Evolutionary conservation across 305 asterid species (phyloP), one percentile per base, ranked within the genome.

Genomic region (Ruellia speciosa): DNA sequence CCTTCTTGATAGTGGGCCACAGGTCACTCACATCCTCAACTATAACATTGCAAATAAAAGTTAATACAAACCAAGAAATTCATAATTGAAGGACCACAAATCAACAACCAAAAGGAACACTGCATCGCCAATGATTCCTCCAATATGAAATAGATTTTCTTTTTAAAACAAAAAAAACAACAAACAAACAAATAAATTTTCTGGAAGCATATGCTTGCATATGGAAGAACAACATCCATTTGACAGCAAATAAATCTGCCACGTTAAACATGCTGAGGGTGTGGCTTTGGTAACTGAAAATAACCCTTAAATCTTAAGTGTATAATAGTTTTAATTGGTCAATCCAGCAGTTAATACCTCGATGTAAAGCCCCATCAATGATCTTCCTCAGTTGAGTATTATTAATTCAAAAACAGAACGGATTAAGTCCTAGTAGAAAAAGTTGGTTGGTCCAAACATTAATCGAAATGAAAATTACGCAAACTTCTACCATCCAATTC

Each of bases 1-100:
- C 94, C 66, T 75, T 77, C 81, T 79, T 86, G 41, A 89, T 68
- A 46, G 70, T 72, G 59, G 97, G 97, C 99, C 99, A 93, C 73
- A 86, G 77, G 70, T 93, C 99, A 60, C 89, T 89, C 62, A 88
- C 95, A 81, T 88, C 99, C 87, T 93, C 97, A 75, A 93, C 99
- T 93, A 83, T 57, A 43, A 12, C 16, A 43, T 12, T n/a, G 16
- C 6, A 63, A 68, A 52, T 71, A 64, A 62, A 56, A 13, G 37
- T 19, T 28, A 19, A n/a, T 5, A 28, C 9, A 10, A 69, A 54
- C 18, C 49, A 59, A 59, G 13, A 18, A 19, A 62, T 47, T 18
- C 59, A 12, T 62, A 6, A 48, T 34, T 45, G 43, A 34, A 52
- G 18, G 11, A 11, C 6, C 14, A 14, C 17, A 47, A 49, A 58